Evolutionary conservation across 2,329 filamentous ascomycete species (phyloP).

Genomic region (Gremmenia infestans): DNA sequence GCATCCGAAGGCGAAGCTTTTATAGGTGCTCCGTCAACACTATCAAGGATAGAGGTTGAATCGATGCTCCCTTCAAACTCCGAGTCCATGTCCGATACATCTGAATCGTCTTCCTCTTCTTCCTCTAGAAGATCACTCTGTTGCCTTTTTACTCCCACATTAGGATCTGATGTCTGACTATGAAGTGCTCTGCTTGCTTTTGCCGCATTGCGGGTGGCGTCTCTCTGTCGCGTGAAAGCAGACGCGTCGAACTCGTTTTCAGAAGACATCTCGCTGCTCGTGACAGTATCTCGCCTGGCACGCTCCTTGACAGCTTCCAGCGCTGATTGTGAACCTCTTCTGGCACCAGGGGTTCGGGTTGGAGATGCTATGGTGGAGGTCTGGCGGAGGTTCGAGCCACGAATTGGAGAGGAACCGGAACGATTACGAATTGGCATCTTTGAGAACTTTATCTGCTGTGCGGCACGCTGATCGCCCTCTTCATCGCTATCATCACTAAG

Average conservation of each 20-base stretch:
- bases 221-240: conserved; percentile 58
- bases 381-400: conserved; percentile 58
- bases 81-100: conserved; percentile 57
- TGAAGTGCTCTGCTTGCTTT: conserved; percentile 48
- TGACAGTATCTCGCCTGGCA: conserved; percentile 68
- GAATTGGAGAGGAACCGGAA: conserved; percentile 82
- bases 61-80: conserved; percentile 65
- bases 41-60: conserved; percentile 35
- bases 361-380: conserved; percentile 73
- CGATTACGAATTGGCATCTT: conserved; percentile 89
- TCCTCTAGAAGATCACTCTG: conserved; percentile 46
- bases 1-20: conserved; percentile 53
- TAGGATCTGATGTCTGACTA: conserved; percentile 49
- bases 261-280: conserved; percentile 77
- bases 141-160: conserved; percentile 28
- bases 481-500: conserved; percentile 81
- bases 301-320: conserved; percentile 66
- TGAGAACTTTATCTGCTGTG: conserved; percentile 89
- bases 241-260: conserved; percentile 73
- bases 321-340: conserved; percentile 67
- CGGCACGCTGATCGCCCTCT: conserved; percentile 65
- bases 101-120: conserved; percentile 50
- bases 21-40: conserved; percentile 47
- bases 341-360: conserved; percentile 36
- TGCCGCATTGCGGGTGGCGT: conserved; percentile 54